These are phyloP conservation scores for Hanseniaspora taiwanica DNA, from an alignment of 805 yeast species.

Conservation along the genomic window DNA sequence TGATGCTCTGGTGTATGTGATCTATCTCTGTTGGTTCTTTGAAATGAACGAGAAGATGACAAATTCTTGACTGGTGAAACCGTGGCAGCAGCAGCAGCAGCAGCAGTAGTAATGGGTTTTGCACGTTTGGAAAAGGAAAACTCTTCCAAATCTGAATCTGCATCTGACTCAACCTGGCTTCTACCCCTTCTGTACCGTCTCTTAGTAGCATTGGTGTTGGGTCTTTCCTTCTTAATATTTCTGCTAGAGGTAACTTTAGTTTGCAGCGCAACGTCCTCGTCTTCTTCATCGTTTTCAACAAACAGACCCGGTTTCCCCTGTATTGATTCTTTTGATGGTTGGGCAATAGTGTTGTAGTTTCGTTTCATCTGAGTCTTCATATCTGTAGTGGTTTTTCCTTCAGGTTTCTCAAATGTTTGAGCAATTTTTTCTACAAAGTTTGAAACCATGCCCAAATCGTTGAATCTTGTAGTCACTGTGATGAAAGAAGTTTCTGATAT, in stretches of 20 bases:
- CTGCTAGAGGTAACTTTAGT: no score
- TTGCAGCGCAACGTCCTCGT: no score
- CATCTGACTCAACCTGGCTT: not conserved
- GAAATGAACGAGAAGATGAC: no score
- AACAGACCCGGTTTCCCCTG: not conserved
- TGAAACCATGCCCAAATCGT: not conserved
- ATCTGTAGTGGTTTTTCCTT: not conserved
- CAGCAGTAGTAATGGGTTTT: no score
- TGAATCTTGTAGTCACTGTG: not conserved
- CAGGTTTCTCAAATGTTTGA: no score
- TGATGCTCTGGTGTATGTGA: not conserved
- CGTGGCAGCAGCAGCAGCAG: no score
- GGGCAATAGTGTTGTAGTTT: not conserved
- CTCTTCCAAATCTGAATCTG: slow-evolving; percentile 1
- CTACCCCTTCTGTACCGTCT: no score
- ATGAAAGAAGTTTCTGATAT: not conserved
- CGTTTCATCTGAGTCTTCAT: not conserved
- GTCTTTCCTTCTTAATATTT: no score
- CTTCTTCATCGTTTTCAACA: not conserved
- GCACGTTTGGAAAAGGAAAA: not conserved
- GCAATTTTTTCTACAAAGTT: no score
- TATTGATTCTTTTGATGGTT: not conserved
- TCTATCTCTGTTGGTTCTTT: no score
- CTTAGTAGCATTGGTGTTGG: no score
- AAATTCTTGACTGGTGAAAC: not conserved